Percentiles rank a stretch among this genome's conserved stretches.
These are phyloP conservation scores for Aspergillus quadrilineatus DNA, from an alignment of 2,329 filamentous ascomycete species.

Conservation along the genomic window DNA sequence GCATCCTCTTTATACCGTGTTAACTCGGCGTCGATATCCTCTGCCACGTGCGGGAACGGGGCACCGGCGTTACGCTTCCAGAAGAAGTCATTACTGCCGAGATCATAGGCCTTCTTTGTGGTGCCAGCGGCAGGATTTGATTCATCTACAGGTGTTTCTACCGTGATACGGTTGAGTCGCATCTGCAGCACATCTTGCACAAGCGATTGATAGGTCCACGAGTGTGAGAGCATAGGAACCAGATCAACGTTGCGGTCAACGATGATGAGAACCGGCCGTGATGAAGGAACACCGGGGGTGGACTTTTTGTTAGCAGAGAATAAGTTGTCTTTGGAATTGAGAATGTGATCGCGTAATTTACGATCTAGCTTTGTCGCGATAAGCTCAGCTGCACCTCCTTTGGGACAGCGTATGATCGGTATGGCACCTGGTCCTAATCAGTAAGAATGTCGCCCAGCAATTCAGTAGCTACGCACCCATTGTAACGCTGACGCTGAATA, in stretches of 20 bases:
- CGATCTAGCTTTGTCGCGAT: conserved; percentile 92
- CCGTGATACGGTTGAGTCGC: conserved; percentile 89
- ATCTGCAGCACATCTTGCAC: conserved; percentile 76
- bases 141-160: conserved; percentile 80
- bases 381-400: conserved; percentile 88
- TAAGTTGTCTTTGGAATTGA: conserved; percentile 97
- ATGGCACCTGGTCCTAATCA: conserved; percentile 65
- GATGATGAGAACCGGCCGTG: conserved; percentile 85
- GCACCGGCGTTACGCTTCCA: conserved; percentile 89
- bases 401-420: conserved; percentile 91
- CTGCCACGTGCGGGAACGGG: conserved; percentile 92
- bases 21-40: conserved; percentile 91
- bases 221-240: conserved; percentile 98
- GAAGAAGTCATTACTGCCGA: conserved; percentile 90
- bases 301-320: conserved; percentile 70
- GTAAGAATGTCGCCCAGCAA: neutral
- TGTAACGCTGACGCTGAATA: conserved; percentile 98
- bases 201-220: conserved; percentile 84
- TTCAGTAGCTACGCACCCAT: conserved; percentile 65
- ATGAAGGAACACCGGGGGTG: conserved; percentile 63
- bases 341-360: conserved; percentile 90
- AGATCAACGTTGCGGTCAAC: conserved; percentile 94
- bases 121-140: conserved; percentile 69
- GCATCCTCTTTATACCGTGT: conserved; percentile 95
- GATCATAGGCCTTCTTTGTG: conserved; percentile 86